Conservation (phyloP, 257 asterid genomes). For the Solanum ossicruentum region DNA sequence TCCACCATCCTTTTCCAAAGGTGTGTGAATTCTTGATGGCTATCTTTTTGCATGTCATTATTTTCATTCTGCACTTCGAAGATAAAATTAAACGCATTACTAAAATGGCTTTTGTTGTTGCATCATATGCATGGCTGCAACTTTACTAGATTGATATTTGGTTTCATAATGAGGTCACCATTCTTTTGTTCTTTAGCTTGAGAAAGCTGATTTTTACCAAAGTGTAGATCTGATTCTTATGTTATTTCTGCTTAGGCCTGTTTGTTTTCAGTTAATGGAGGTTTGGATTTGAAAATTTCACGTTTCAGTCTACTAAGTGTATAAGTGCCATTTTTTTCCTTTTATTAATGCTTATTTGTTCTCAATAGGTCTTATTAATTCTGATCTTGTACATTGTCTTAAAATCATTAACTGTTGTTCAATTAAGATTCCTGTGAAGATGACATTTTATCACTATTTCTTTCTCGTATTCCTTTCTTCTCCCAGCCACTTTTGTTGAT, state of each 20-base stretch:
- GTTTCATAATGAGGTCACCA: background rate
- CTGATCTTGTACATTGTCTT: background rate
- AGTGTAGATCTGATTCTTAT: background rate
- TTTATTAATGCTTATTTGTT: background rate
- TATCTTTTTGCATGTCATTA: background rate
- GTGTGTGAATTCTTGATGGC: slow-evolving; percentile 10
- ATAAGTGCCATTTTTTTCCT: background rate
- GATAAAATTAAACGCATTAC: background rate
- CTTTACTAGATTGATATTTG: background rate
- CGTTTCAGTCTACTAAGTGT: background rate
- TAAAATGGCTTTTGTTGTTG: background rate
- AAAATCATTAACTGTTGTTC: background rate
- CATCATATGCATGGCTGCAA: background rate
- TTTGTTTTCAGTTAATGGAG: background rate
- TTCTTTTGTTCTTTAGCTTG: background rate
- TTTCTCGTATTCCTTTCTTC: background rate
- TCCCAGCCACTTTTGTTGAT: background rate
- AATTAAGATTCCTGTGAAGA: background rate
- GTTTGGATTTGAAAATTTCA: background rate
- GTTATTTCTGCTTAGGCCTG: background rate
- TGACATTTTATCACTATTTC: background rate
- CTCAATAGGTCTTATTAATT: background rate
- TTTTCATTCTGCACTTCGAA: background rate
- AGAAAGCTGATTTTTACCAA: background rate
- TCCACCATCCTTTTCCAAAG: slow-evolving; percentile 14